Base-by-base conservation (phyloP, 192 early-diverging fungal species). In the Glomus cerebriforme region DNA sequence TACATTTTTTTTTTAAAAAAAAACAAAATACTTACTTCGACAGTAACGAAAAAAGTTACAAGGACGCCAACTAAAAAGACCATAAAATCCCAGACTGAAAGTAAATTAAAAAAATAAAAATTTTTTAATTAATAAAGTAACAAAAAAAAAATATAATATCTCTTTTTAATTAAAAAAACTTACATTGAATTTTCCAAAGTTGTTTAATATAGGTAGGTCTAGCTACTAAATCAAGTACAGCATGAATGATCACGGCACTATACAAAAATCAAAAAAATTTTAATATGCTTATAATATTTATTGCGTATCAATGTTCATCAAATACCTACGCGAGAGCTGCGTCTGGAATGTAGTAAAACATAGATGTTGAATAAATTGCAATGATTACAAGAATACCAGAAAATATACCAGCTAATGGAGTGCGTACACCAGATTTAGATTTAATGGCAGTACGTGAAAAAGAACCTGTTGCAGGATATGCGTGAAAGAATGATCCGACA, bases 381-480 rank as follows among this genome's bases (percentile, higher is more conserved):
- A 98, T 80, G 3, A 98, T 83, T 24, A 98, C 95, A 17, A 96
- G 88, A 8, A 85, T 78, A 35, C 90, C 94, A 24, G 94, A 94
- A 85, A 96, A 87, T 69, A 95, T 82, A 39, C 91, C 92, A 24
- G 93, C 91, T 26, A 95, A 81, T 7, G 96, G 96, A 8, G 95
- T 92, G 58, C 91, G 86, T 35, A 93, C 92, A 22, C 97, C 97
- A 17, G 95, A 94, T 80, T 92, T 90, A 78, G 94, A 88, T 85
- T 96, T 97, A 83, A 99, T 91, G 62, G 96, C 96, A 1, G 94
- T 93, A 59, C 97, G 92, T 15, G 95, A 96, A 86, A 99, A 97
- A 9, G 95, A 96, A 59, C 96, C 97, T 19, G 97, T 97, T 1
- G 93, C 88, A 26, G 96, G 92, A 85, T 93, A 96, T 12, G 90